Evolutionary conservation across 306 rosid species (phyloP), one percentile per base, ranked within the genome.

Genomic region (Rosa lucieae): DNA sequence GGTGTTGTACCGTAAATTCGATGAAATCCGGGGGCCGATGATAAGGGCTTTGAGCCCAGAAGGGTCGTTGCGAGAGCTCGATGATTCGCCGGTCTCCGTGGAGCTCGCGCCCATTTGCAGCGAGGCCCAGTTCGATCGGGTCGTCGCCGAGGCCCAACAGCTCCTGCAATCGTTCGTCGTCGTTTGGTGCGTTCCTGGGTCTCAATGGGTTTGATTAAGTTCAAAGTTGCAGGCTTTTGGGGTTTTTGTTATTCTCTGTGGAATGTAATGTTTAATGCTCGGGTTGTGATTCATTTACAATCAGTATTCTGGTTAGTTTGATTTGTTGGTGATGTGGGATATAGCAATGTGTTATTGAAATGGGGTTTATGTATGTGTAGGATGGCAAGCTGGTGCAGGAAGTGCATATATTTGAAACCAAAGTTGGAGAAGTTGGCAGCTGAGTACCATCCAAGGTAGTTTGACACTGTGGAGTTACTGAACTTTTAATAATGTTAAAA

Each of bases 331-430:
- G 23, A 48, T 48, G 49, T 71, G 61, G 37, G 37, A 32, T 32
- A 32, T 32, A 32, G 37, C 37, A 56, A n/a, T 59, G 66, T 59
- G 32, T 2, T 21, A 55, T 42, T 56, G 26, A 44, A 70, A 53
- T 85, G 35, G 84, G 67, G 74, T 59, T 85, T 77, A 72, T 84
- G 77, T 81, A 58, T 79, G 78, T 85, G 83, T 81, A 94, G 97
- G 98, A 86, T 92, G 90, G 98, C 97, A 37, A 77, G 52, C 80
- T 94, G 98, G 98, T 94, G 98, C 92, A 92, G 97, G 78, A 94
- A 92, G 84, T 94, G 96, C 78, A 85, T 92, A 77, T 90, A 92
- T 87, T 83, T 94, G 82, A 92, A 90, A 72, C 98, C 98, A 9
- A 89, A 90, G 78, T 79, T 94, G 89, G 96, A 90, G 86, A 93